Base-by-base conservation (phyloP, 345 rosid species). In the Kernera saxatilis region DNA sequence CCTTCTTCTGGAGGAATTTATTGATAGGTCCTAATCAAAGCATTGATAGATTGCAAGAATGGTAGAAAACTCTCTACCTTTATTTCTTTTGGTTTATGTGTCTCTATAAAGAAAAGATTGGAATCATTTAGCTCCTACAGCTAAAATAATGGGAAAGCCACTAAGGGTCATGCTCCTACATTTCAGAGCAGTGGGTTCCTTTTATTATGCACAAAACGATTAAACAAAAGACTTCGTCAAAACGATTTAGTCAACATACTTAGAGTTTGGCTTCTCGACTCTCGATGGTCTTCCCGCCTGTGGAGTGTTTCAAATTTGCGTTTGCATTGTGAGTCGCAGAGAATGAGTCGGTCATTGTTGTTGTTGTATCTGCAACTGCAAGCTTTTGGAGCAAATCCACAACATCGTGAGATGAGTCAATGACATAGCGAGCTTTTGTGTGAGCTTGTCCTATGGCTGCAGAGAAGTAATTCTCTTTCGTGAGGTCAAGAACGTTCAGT, bases 401-500 rank as follows among this genome's bases (percentile, higher is more conserved):
- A 1, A 89, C 91, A 11, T 89, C 85, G 11, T 83, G 87, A 0
- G 97, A 82, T 17, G 98, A 87, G 13, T 62, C 68, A 30, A 87
- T 76, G 43, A 71, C 21, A 69, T 87, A 91, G 1, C 92, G 86
- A 50, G 97, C 94, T 71, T 64, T 81, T 1, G 97, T 85, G 0
- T 83, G 87, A 4, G 78, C 58, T 54, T 93, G 76, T 19, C 91
- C 90, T 2, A 91, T 91, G 8, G 96, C 74, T 57, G 92, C 88
- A 2, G 98, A 91, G 82, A 93, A 93, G 76, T 93, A 93, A 75
- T 93, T 91, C 8, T 87, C 96, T 64, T 85, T 86, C 73, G 86
- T 86, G 69, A 91, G 91, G 78, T 91, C 96, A 33, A 91, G 94
- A 78, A 86, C 92, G 33, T 84, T 91, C 85, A 81, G 65, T 8